Evolutionary conservation across 2,329 filamentous ascomycete species (phyloP).

Genomic region (Calonectria naviculata): DNA sequence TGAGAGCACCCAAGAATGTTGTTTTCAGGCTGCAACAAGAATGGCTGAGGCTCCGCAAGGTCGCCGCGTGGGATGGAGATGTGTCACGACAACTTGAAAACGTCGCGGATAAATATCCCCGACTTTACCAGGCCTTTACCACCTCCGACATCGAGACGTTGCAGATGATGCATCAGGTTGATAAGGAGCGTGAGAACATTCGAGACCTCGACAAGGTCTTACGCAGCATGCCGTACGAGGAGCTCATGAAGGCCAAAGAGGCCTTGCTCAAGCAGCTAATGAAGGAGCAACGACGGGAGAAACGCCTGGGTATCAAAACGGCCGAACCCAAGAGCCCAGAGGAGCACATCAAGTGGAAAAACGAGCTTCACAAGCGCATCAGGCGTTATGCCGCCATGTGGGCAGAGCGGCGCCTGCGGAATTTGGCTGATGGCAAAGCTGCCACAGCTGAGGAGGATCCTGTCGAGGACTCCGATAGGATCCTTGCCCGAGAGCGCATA

Average conservation of each 20-base stretch:
- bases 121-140: slow-evolving; percentile 53
- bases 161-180: slow-evolving; percentile 38
- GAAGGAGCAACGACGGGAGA: slow-evolving; percentile 32
- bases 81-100: slow-evolving; percentile 52
- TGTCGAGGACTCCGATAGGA: slow-evolving; percentile 26
- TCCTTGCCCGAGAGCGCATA: slow-evolving; percentile 26
- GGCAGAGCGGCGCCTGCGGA: slow-evolving; percentile 31
- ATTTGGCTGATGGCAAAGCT: not conserved
- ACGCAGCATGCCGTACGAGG: slow-evolving; percentile 41
- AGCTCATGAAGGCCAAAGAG: slow-evolving; percentile 42
- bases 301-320: slow-evolving; percentile 21
- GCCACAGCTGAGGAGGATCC: not conserved
- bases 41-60: slow-evolving; percentile 61
- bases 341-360: slow-evolving; percentile 31
- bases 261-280: slow-evolving; percentile 29
- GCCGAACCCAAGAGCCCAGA: not conserved
- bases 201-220: slow-evolving; percentile 44
- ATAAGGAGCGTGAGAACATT: slow-evolving; percentile 32
- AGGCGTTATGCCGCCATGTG: slow-evolving; percentile 31
- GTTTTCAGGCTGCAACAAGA: slow-evolving; percentile 61
- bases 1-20: slow-evolving; percentile 50
- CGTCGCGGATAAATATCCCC: slow-evolving; percentile 54
- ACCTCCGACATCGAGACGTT: slow-evolving; percentile 45
- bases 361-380: slow-evolving; percentile 33
- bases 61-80: slow-evolving; percentile 60